Percentiles rank a stretch among this genome's conserved stretches.
phyloP scores from a whole-genome alignment of 768 basidiomycete species.

The Suillus fuscotomentosus region DNA sequence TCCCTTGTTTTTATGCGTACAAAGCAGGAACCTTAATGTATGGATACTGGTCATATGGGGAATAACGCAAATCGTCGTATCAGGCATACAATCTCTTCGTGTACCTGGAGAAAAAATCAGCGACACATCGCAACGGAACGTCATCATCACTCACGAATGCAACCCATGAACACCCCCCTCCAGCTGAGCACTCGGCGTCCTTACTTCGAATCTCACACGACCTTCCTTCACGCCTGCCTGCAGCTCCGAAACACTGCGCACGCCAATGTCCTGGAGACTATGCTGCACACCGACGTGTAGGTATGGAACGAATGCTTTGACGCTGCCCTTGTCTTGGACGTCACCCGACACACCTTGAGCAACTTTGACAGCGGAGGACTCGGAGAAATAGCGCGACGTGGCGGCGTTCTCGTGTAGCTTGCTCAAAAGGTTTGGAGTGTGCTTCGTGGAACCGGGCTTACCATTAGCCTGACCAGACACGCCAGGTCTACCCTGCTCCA shows the following conservation, averaged over 20 bases:
- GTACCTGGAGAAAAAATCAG: conserved; percentile 38
- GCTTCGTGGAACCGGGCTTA: conserved; percentile 39
- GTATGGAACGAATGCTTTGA: conserved; percentile 90
- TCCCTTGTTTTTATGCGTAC: not conserved
- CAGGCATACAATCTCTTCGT: conserved; percentile 56
- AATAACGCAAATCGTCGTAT: not conserved
- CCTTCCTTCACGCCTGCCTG: conserved; percentile 65
- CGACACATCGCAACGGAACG: not conserved
- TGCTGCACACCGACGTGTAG: conserved; percentile 83
- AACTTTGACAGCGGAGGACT: conserved; percentile 83
- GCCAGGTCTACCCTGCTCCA: conserved; percentile 71
- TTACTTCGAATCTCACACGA: conserved; percentile 82
- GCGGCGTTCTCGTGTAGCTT: conserved; percentile 84
- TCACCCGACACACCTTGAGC: conserved; percentile 96
- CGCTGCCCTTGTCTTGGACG: conserved; percentile 95
- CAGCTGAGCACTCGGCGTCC: conserved; percentile 93
- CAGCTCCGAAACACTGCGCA: conserved; percentile 63
- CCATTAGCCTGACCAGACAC: conserved; percentile 19
- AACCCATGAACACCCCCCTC: conserved; percentile 96
- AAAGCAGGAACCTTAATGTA: not conserved
- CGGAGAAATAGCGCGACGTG: conserved; percentile 69
- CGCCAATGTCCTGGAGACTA: conserved; percentile 92
- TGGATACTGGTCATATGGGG: not conserved
- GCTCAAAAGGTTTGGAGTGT: conserved; percentile 45
- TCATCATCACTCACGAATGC: conserved; percentile 71